Evolutionary conservation across 306 rosid species (phyloP).

Genomic region (Benincasa hispida): DNA sequence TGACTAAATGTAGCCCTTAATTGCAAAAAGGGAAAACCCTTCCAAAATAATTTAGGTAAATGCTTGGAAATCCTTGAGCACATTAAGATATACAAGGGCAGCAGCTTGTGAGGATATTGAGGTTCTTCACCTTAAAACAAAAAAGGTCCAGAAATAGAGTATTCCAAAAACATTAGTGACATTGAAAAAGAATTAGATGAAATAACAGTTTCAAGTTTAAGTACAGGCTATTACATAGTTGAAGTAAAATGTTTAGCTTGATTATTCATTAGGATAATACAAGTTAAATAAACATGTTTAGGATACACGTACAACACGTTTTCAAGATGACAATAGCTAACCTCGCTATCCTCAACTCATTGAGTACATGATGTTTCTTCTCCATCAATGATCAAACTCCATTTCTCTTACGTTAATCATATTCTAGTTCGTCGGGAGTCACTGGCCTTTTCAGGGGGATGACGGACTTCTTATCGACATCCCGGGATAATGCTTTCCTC

Average conservation of each 20-base stretch:
- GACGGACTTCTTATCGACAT: slow-evolving; percentile 79
- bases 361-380: not conserved
- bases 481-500: slow-evolving; percentile 97
- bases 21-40: too few relatives aligned
- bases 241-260: not conserved
- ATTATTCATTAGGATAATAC: not conserved
- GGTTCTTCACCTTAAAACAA: not conserved
- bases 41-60: too few relatives aligned
- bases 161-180: not conserved
- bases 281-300: not conserved
- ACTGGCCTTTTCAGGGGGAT: slow-evolving; percentile 90
- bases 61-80: not conserved
- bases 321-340: not conserved
- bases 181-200: not conserved
- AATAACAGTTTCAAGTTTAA: not conserved
- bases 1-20: too few relatives aligned
- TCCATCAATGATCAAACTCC: not conserved
- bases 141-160: not conserved
- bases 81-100: not conserved
- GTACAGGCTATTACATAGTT: not conserved
- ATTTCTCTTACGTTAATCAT: slow-evolving; percentile 32
- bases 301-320: not conserved
- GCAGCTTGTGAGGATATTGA: not conserved
- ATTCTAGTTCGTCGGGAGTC: slow-evolving; percentile 96
- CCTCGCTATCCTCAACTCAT: not conserved